Conservation (phyloP, 129 eudicot genomes). For the Helichrysum umbraculigerum region DNA sequence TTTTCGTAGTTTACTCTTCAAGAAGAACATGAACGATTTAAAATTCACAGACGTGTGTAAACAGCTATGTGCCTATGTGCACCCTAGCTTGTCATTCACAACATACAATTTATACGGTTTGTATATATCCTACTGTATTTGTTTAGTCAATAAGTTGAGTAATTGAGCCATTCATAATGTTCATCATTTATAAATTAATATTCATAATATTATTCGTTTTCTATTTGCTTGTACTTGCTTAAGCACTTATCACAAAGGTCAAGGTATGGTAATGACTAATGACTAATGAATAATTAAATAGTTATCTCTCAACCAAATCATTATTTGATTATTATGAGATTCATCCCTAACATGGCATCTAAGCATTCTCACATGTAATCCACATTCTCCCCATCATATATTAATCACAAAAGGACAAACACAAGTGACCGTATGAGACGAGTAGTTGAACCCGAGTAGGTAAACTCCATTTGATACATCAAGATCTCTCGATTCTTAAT, state of each 20-base stretch:
- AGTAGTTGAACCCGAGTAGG: neutral
- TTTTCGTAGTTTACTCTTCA: neutral
- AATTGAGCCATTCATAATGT: too few relatives aligned
- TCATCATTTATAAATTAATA: too few relatives aligned
- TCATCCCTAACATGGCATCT: conserved; percentile 11
- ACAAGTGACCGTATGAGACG: conserved; percentile 6
- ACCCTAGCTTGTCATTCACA: neutral
- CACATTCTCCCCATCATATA: conserved; percentile 12
- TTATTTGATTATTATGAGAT: neutral
- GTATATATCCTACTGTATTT: too few relatives aligned
- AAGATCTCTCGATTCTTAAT: neutral
- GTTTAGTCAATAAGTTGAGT: too few relatives aligned
- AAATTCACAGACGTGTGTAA: too few relatives aligned
- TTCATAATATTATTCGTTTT: neutral
- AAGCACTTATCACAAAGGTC: neutral
- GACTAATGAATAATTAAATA: neutral
- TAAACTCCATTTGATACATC: conserved; percentile 4
- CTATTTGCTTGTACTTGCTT: neutral
- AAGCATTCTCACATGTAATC: conserved; percentile 19
- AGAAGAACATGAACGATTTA: neutral
- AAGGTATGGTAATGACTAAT: neutral
- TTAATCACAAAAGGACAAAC: conserved; percentile 3
- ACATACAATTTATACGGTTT: neutral
- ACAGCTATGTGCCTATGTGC: neutral
- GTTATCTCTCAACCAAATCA: neutral